Evolutionary conservation across 345 rosid species (phyloP), one percentile per base, ranked within the genome.

Genomic region (Bruguiera parviflora): DNA sequence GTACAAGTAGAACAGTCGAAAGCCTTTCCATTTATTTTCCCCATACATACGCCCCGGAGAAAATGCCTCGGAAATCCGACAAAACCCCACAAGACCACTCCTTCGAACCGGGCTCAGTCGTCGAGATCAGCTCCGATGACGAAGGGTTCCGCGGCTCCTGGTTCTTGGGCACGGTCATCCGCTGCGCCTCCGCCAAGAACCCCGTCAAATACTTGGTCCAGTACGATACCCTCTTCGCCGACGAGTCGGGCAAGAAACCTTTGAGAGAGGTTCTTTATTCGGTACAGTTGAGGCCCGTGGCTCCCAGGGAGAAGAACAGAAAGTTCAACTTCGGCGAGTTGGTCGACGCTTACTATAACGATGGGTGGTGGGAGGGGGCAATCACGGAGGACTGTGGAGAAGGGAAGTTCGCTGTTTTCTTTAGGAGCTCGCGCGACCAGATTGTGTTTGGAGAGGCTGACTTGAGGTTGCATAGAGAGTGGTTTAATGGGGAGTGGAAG

Each of bases 301-400:
- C 91, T 5, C 96, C 94, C 21, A 67, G 73, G 63, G 97, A 91
- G 78, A 77, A 69, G 63, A 70, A 57, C 32, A 71, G 83, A 75
- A 71, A 61, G 3, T 83, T 88, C 53, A 69, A 35, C 71, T 67
- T 83, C 33, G 80, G 88, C 8, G 90, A 85, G 3, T 85, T 83
- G 10, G 98, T 93, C 10, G 92, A 93, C 28, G 95, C 95, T 0
- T 84, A n/a, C 58, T 56, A 79, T 64, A 81, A 77, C 33, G 97
- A 89, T 16, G 98, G 96, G 27, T 91, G 98, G 98, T 88, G 98
- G 97, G 97, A 91, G 71, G 98, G 98, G 8, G 73, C 31, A 21
- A 84, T 91, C 16, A 84, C 90, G 21, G 80, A 82, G 73, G 91
- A 75, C 64, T 24, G 76, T 7, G 81, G 69, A 7, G 77, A 83